Base-by-base conservation (phyloP, 352 stramenopile species). In the Pythium rishiriense region DNA sequence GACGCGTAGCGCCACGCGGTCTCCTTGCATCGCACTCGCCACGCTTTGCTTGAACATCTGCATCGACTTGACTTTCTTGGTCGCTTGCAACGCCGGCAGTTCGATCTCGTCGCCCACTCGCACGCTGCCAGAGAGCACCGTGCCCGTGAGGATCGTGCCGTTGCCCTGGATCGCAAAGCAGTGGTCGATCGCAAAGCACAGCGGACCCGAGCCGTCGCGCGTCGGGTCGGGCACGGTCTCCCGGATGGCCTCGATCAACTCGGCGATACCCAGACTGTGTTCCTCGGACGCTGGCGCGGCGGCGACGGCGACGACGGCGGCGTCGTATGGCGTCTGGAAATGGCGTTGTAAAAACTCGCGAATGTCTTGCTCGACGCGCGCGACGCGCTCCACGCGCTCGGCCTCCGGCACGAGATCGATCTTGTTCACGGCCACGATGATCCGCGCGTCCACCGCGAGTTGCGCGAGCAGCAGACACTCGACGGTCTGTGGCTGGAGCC, bases 111-210 rank as follows among this genome's bases (percentile, higher is more conserved):
- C 86, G 68, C 97, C 97, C 1, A 98, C 89, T 5, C 62, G 45
- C 1, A 98, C 52, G 21, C 65, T 75, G 39, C 97, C 97, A 2
- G 75, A 86, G 12, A 99, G 70, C 52, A 98, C 90, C 0, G 83
- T 94, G 42, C 98, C 98, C 21, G 98, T 99, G 46, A 99, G 70
- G 26, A 99, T 96, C 17, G 97, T 99, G 24, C 98, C 97, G 68
- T 99, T 96, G 12, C 97, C 97, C 47, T 96, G 95, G 46, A 99
- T 93, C 24, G 87, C 78, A 70, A 99, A 99, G 73, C 97, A 99
- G 72, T 99, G 97, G 77, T 99, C 97, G 58, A 99, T 93, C 35
- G 89, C 83, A 63, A 98, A 97, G 63, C 93, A 95, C 54, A 99
- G 96, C 26, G 80, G 70, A n/a, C 79, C 81, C 21, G 69, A 66